Evolutionary conservation across 768 basidiomycete species (phyloP).

Genomic region (Clitopilus passeckerianus): DNA sequence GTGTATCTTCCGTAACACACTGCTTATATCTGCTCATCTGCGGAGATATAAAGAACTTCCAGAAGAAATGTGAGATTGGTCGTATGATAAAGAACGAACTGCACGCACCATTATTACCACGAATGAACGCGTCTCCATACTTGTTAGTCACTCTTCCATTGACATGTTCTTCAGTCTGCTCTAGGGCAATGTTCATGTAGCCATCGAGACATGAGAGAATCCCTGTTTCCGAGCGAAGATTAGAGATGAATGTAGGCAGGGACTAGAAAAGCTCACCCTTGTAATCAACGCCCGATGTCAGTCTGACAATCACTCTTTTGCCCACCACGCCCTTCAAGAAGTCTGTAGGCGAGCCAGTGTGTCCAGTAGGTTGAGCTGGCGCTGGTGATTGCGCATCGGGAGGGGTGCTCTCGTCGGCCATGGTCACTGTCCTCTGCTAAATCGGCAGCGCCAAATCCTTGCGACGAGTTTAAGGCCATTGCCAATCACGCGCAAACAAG

Average conservation of each 20-base stretch:
- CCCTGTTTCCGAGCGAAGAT: constrained; percentile 39
- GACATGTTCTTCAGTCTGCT: constrained; percentile 96
- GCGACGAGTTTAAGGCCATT: no score
- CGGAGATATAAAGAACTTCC: constrained; percentile 75
- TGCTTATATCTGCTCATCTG: constrained; percentile 51
- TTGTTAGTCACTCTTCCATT: constrained; percentile 81
- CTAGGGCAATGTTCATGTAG: constrained; percentile 98
- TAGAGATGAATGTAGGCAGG: not conserved
- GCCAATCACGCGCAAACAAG: no score
- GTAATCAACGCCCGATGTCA: constrained; percentile 93
- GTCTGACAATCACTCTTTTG: constrained; percentile 88
- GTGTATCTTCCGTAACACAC: no score
- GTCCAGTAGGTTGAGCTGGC: constrained; percentile 38
- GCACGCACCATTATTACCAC: constrained; percentile 81
- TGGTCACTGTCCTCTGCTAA: constrained; percentile 83
- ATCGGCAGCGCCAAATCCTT: constrained; percentile 26
- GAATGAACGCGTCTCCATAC: constrained; percentile 94
- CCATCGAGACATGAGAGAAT: constrained; percentile 93
- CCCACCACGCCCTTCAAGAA: constrained; percentile 95
- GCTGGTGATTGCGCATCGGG: constrained; percentile 35
- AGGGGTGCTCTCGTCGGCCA: constrained; percentile 27
- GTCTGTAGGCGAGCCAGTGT: constrained; percentile 83
- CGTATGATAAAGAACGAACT: not conserved
- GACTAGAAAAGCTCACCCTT: constrained; percentile 48
- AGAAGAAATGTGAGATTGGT: constrained; percentile 1